Evolutionary conservation across 768 basidiomycete genomes (phyloP).

Genomic region (Lactifluus piperatus): DNA sequence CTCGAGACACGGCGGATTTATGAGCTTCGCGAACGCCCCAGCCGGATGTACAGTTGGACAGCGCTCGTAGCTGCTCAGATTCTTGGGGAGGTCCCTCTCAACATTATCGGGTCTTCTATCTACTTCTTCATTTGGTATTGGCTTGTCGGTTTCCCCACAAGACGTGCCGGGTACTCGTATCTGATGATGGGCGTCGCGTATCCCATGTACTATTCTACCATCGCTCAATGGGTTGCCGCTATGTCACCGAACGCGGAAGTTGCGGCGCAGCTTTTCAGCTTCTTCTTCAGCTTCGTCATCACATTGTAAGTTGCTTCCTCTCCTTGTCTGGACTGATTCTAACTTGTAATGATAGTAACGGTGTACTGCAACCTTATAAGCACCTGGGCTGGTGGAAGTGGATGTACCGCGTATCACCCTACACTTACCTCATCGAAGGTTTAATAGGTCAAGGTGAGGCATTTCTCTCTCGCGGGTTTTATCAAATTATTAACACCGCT

Average conservation of each 20-base stretch:
- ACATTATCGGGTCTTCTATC: slow-evolving; percentile 32
- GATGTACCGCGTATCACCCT: slow-evolving; percentile 32
- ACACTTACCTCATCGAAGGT: slow-evolving; percentile 33
- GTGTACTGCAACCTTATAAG: slow-evolving; percentile 39
- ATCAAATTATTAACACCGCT: background rate
- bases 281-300: slow-evolving; percentile 34
- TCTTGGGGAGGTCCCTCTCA: slow-evolving; percentile 37
- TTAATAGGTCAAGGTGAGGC: slow-evolving; percentile 38
- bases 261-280: slow-evolving; percentile 33
- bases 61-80: slow-evolving; percentile 30
- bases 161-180: slow-evolving; percentile 35
- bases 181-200: slow-evolving; percentile 31
- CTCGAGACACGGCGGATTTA: slow-evolving; percentile 32
- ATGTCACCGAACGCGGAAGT: slow-evolving; percentile 35
- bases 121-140: slow-evolving; percentile 44
- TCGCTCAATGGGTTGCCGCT: slow-evolving; percentile 35
- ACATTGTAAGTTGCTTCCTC: slow-evolving; percentile 31
- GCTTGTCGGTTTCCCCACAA: slow-evolving; percentile 33
- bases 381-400: slow-evolving; percentile 38
- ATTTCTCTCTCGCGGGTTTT: background rate
- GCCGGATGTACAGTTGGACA: slow-evolving; percentile 36
- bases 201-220: slow-evolving; percentile 38
- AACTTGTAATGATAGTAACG: slow-evolving; percentile 28
- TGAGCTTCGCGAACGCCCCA: slow-evolving; percentile 35
- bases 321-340: background rate